phyloP scores from a whole-genome alignment of 2,329 filamentous ascomycete species.

The Arthrobotrys iridis region DNA sequence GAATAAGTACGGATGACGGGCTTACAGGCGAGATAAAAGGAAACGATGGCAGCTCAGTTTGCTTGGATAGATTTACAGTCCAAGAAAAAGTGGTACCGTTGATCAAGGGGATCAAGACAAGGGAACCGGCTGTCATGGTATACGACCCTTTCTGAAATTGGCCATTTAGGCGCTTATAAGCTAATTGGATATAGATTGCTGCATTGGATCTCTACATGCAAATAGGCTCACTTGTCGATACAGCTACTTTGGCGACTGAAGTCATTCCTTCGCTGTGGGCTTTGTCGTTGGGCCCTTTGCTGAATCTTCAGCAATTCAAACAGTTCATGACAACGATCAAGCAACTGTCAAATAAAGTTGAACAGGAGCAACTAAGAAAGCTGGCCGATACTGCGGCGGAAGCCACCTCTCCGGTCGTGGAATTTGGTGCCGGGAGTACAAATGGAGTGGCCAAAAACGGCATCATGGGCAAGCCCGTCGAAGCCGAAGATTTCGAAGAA shows the following conservation, averaged over 20 bases:
- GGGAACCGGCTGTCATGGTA: slow-evolving; percentile 93
- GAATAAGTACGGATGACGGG: slow-evolving; percentile 63
- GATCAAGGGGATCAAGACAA: slow-evolving; percentile 93
- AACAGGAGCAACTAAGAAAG: slow-evolving; percentile 88
- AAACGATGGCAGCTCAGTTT: slow-evolving; percentile 75
- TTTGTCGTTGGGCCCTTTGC: slow-evolving; percentile 88
- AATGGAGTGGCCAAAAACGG: slow-evolving; percentile 1
- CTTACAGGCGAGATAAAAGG: slow-evolving; percentile 62
- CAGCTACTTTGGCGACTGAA: slow-evolving; percentile 91
- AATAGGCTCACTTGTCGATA: slow-evolving; percentile 81
- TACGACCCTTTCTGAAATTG: slow-evolving; percentile 59
- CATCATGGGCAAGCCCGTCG: slow-evolving; percentile 59
- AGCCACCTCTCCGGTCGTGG: background rate
- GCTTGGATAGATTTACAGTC: slow-evolving; percentile 96
- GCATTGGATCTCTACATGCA: slow-evolving; percentile 84
- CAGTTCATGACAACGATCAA: slow-evolving; percentile 91
- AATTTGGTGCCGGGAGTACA: slow-evolving; percentile 21
- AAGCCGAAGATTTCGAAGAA: slow-evolving; percentile 82
- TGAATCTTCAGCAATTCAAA: slow-evolving; percentile 88
- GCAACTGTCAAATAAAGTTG: slow-evolving; percentile 78
- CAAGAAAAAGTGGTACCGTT: slow-evolving; percentile 96
- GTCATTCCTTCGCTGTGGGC: slow-evolving; percentile 88
- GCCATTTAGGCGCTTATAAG: background rate
- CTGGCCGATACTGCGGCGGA: slow-evolving; percentile 77
- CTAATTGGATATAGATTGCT: slow-evolving; percentile 69